phyloP scores from a whole-genome alignment of 108 stramenopile species.

The Cylindrotheca closterium region DNA sequence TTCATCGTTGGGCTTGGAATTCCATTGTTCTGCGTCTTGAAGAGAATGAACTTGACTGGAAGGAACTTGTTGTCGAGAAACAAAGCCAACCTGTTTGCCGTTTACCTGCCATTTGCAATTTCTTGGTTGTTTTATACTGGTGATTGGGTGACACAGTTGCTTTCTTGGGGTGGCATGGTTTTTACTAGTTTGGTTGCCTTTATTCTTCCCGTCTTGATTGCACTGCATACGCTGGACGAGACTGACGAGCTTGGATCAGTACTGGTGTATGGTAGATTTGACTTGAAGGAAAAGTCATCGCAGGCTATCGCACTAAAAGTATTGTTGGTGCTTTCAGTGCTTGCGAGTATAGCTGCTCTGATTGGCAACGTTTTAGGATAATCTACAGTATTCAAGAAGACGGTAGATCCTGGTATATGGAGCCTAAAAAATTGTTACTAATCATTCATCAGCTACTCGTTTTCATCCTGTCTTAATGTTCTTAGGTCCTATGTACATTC shows the following conservation, averaged over 20 bases:
- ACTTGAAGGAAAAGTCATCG: constrained; percentile 6
- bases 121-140: constrained; percentile 66
- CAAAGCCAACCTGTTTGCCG: constrained; percentile 46
- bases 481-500: no score
- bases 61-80: constrained; percentile 30
- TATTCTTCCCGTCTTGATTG: constrained; percentile 51
- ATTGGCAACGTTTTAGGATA: constrained; percentile 31
- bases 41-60: constrained; percentile 52
- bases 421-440: background rate
- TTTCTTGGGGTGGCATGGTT: constrained; percentile 62
- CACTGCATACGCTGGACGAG: constrained; percentile 38
- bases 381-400: no score
- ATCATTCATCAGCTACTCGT: no score
- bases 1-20: constrained; percentile 76
- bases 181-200: constrained; percentile 66
- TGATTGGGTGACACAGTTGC: constrained; percentile 34
- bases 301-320: constrained; percentile 19
- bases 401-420: no score
- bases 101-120: constrained; percentile 53
- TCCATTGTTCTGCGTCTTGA: constrained; percentile 65
- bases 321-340: constrained; percentile 27
- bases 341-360: constrained; percentile 33
- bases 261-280: constrained; percentile 31
- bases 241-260: constrained; percentile 32
- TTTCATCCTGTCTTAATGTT: no score